A percentile compares a stretch with the other conserved stretches of the same genome.
Conservation (phyloP, 805 yeast genomes). For the Maudiozyma pseudohumilis region DNA sequence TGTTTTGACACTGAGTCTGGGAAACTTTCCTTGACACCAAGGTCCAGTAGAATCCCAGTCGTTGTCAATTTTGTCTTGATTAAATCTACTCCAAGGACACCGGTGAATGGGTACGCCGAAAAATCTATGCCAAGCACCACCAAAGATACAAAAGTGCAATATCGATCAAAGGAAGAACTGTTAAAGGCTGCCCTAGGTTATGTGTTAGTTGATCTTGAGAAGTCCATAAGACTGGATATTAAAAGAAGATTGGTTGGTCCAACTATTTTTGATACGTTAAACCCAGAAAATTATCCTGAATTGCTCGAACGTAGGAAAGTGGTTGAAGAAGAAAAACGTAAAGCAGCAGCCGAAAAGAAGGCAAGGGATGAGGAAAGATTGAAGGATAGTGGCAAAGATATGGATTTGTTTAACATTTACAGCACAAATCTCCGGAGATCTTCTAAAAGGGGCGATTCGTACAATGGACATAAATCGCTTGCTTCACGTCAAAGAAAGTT, state of each 20-base stretch:
- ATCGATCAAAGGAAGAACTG: slow-evolving; percentile 27
- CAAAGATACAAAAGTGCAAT: slow-evolving; percentile 3
- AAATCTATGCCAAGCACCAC: neutral
- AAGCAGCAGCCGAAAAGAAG: slow-evolving; percentile 5
- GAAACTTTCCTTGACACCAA: slow-evolving; percentile 15
- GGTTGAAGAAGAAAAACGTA: slow-evolving; percentile 19
- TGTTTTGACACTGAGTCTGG: slow-evolving; percentile 21
- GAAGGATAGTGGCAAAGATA: slow-evolving; percentile 25
- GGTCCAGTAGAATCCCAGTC: slow-evolving; percentile 16
- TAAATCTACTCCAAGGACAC: slow-evolving; percentile 1
- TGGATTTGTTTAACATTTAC: slow-evolving; percentile 29
- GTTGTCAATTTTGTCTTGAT: slow-evolving; percentile 20
- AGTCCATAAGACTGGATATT: slow-evolving; percentile 57
- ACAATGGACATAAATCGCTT: neutral
- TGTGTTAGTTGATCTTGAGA: slow-evolving; percentile 54
- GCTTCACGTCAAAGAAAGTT: slow-evolving; percentile 10
- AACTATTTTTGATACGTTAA: slow-evolving; percentile 48
- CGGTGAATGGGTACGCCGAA: neutral
- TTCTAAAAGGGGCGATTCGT: slow-evolving; percentile 3
- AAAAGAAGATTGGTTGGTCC: slow-evolving; percentile 67
- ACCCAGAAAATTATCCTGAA: slow-evolving; percentile 49
- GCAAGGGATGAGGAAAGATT: slow-evolving; percentile 15
- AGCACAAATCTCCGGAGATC: slow-evolving; percentile 14
- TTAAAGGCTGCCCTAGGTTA: slow-evolving; percentile 50
- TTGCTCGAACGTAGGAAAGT: slow-evolving; percentile 29